Percentiles rank a stretch among this genome's conserved stretches.
Evolutionary conservation across 345 rosid genomes (phyloP).

Genomic region (Tarenaya hassleriana): DNA sequence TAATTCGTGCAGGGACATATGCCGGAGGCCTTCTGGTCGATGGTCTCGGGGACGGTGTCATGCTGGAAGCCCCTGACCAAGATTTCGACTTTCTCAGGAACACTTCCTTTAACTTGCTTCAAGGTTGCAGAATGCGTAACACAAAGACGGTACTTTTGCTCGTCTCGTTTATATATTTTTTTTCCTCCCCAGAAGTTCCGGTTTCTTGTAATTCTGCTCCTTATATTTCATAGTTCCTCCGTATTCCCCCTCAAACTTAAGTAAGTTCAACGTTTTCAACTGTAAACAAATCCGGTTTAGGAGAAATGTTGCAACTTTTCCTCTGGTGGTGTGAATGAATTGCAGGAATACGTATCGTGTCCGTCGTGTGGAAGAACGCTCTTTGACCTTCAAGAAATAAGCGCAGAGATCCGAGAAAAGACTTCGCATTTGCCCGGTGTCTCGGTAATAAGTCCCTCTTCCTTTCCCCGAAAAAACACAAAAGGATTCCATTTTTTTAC

Average conservation of each 20-base stretch:
- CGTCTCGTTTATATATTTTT: neutral
- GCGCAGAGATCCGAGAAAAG: constrained; percentile 85
- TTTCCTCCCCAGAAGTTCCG: neutral
- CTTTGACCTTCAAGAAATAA: constrained; percentile 94
- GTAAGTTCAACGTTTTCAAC: too few relatives aligned
- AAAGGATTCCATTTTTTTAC: neutral
- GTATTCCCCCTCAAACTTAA: too few relatives aligned
- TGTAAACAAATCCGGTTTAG: too few relatives aligned
- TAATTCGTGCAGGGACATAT: constrained; percentile 77
- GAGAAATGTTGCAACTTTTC: neutral
- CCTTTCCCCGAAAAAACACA: neutral
- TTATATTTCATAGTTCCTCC: too few relatives aligned
- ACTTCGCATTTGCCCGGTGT: constrained; percentile 97
- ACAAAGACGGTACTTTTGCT: constrained; percentile 89
- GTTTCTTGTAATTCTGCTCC: too few relatives aligned
- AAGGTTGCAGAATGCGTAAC: constrained; percentile 99
- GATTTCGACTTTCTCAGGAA: constrained; percentile 84
- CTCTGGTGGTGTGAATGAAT: neutral
- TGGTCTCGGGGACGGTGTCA: constrained; percentile 93
- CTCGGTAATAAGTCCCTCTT: constrained; percentile 44
- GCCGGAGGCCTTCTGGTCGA: constrained; percentile 89
- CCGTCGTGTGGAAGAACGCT: constrained; percentile 97
- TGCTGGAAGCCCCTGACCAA: constrained; percentile 79
- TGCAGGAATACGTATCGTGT: constrained; percentile 91
- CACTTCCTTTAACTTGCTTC: constrained; percentile 88